phyloP scores from a whole-genome alignment of 1,284 basidiomycete genomes.

The Sanghuangporus weigelae region DNA sequence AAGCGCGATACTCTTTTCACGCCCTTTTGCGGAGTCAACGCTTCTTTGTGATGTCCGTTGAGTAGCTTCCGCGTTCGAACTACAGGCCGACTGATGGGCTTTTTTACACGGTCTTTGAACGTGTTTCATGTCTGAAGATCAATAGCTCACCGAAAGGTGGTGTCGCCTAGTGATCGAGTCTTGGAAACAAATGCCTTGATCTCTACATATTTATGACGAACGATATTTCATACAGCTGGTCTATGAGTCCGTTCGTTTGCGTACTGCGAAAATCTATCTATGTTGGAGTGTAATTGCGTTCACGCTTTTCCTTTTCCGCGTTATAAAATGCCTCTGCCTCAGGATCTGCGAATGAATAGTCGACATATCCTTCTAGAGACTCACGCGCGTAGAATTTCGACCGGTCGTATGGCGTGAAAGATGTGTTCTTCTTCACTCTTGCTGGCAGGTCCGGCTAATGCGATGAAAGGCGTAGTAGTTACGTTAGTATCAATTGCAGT shows the following conservation, averaged over 20 bases:
- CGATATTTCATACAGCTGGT: no score
- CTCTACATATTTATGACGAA: no score
- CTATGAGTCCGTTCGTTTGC: neutral
- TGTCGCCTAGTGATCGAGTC: no score
- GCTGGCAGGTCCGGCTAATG: slow-evolving; percentile 14
- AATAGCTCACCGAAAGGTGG: no score
- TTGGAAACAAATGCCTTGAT: no score
- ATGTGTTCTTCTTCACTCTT: slow-evolving; percentile 12
- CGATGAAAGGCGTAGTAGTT: neutral
- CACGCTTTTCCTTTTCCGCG: neutral
- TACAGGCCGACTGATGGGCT: no score
- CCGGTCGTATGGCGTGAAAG: slow-evolving; percentile 15
- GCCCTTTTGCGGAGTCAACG: no score
- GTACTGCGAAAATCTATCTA: neutral
- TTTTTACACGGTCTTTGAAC: no score
- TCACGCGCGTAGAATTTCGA: slow-evolving; percentile 13
- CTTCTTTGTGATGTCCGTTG: no score
- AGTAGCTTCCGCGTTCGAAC: no score
- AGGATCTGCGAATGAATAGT: slow-evolving; percentile 15
- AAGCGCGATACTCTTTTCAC: no score
- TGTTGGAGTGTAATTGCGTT: neutral
- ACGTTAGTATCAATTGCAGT: neutral
- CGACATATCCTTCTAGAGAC: slow-evolving; percentile 14
- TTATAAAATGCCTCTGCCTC: slow-evolving; percentile 2
- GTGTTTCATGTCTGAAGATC: no score